These are phyloP conservation scores for Hyaloperonospora brassicae DNA, from an alignment of 352 stramenopile species.

Conservation along the genomic window DNA sequence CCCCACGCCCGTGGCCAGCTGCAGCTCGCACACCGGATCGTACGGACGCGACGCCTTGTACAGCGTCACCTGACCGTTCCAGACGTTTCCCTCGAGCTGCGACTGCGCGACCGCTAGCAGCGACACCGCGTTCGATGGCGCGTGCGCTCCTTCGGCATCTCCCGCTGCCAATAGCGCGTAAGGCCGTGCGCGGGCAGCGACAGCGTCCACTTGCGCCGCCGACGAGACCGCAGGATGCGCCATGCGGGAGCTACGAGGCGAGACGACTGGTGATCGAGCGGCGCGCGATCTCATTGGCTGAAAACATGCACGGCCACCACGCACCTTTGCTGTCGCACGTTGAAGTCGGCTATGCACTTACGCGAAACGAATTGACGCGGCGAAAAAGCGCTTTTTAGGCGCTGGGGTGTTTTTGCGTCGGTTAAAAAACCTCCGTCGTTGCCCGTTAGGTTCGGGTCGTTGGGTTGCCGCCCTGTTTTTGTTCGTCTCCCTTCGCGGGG, in stretches of 20 bases:
- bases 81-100: constrained; percentile 68
- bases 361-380: no score
- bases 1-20: constrained; percentile 40
- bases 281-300: background rate
- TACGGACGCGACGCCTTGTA: constrained; percentile 38
- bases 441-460: constrained; percentile 4
- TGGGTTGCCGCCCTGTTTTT: no score
- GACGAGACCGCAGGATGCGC: constrained; percentile 21
- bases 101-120: constrained; percentile 62
- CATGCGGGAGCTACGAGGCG: constrained; percentile 3
- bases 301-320: background rate
- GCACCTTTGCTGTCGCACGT: no score
- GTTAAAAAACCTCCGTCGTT: no score
- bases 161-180: constrained; percentile 19
- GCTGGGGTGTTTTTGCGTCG: no score
- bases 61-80: constrained; percentile 44
- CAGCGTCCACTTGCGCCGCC: constrained; percentile 36
- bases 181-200: constrained; percentile 29
- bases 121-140: constrained; percentile 13
- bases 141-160: constrained; percentile 9
- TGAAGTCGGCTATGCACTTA: constrained; percentile 6
- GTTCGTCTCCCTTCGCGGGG: no score
- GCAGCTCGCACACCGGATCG: constrained; percentile 37
- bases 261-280: background rate
- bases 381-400: no score